Evolutionary conservation across 768 basidiomycete genomes (phyloP), one percentile per base, ranked within the genome.

Genomic region (Pleurotus citrinopileatus): DNA sequence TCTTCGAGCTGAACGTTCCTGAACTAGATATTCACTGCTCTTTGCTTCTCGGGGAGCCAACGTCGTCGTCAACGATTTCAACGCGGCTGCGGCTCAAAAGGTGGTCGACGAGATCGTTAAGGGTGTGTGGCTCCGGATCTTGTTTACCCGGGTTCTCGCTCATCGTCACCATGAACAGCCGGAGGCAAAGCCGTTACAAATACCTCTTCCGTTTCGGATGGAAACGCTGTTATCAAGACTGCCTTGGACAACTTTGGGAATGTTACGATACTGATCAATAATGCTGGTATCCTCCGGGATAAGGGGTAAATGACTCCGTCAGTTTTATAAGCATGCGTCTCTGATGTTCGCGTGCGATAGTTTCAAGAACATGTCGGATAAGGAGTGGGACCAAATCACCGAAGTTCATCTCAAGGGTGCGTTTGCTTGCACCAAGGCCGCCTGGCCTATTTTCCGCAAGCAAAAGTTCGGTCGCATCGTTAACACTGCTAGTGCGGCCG

Each of bases 361-460:
- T 17, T 94, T 99, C 80, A 96, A 92, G 79, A 97, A 94, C 71
- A 97, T 99, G 93, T 77, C 91, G 0, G 95, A 98, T 69, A 81
- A 86, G 64, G 95, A 98, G 62, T 96, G 90, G 81, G 94, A 97
- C 61, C 84, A 91, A 57, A 79, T 98, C 52, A 80, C 83, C 47
- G 82, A 88, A 20, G 94, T 98, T 12, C 97, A 98, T 65, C 70
- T 99, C 59, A 98, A 96, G 72, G 96, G 94, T 37, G 88, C 96
- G 0, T 98, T 84, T 68, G 75, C 92, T 5, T 94, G 92, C 67
- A 89, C 91, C 28, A 96, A 94, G 67, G 95, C 97, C 34, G 94
- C 84, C 28, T 99, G 97, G 97, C 93, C 94, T 10, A 73, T 90
- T 64, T 96, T 99, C 79, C 81, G 94, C 59, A 92, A 90, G 62